A percentile compares a stretch with the other conserved stretches of the same genome.
These are phyloP conservation scores for Cardamine occulta DNA, from an alignment of 345 rosid species.

Conservation along the genomic window DNA sequence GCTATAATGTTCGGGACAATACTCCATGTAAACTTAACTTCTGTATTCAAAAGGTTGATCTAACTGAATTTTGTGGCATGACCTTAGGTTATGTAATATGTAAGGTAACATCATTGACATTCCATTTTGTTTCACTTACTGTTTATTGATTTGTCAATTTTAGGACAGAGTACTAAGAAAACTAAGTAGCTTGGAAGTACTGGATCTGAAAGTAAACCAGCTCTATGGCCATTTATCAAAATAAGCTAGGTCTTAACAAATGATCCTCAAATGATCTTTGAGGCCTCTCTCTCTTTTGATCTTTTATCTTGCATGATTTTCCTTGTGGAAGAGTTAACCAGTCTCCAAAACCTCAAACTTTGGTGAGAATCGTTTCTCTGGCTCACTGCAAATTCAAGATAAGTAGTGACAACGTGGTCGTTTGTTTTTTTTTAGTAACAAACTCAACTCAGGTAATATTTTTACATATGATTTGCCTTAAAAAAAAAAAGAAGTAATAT, in stretches of 20 bases:
- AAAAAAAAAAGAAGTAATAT: background rate
- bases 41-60: background rate
- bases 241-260: background rate
- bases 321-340: background rate
- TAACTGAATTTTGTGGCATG: background rate
- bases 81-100: background rate
- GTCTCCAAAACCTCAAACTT: background rate
- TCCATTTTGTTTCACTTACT: background rate
- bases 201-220: background rate
- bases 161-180: background rate
- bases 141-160: too few species aligned
- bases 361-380: background rate
- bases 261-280: background rate
- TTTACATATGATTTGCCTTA: background rate
- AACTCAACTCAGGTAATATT: background rate
- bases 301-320: background rate
- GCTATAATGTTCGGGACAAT: background rate
- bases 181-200: background rate
- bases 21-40: background rate
- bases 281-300: background rate
- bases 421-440: background rate
- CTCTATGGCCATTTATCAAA: background rate
- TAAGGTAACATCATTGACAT: background rate
- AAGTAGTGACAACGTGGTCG: background rate
- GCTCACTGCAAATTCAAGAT: background rate